These are phyloP conservation scores for Yamadazyma sp. DNA, from an alignment of 1,139 yeast genomes.

Conservation along the genomic window DNA sequence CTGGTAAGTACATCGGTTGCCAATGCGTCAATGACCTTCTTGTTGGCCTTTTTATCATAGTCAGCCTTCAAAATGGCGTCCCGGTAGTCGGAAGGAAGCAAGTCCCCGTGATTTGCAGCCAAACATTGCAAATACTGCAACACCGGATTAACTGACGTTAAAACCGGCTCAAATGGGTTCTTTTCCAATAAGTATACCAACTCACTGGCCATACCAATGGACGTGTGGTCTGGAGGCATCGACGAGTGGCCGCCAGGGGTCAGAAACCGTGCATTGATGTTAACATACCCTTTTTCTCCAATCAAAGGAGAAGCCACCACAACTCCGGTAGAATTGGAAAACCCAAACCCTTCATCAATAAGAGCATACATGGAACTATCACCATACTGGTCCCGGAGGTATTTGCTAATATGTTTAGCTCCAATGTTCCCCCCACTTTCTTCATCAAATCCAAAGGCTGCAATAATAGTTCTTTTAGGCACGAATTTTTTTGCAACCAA, in stretches of 20 bases:
- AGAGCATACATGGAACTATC: constrained; percentile 36
- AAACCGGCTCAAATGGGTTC: constrained; percentile 34
- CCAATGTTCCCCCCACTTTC: constrained; percentile 44
- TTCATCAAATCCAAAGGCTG: constrained; percentile 48
- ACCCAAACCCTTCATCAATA: constrained; percentile 43
- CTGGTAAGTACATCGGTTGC: constrained; percentile 17
- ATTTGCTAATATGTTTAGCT: constrained; percentile 21
- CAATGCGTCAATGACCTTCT: constrained; percentile 22
- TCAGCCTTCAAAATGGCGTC: constrained; percentile 35
- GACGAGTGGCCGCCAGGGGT: constrained; percentile 50
- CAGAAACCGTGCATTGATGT: constrained; percentile 30
- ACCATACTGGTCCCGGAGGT: constrained; percentile 34
- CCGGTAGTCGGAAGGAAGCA: constrained; percentile 21
- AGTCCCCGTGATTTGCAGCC: constrained; percentile 30
- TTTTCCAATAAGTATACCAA: constrained; percentile 36
- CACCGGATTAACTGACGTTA: constrained; percentile 36
- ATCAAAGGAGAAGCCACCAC: constrained; percentile 39
- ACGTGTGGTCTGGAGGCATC: constrained; percentile 46
- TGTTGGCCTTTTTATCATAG: constrained; percentile 31
- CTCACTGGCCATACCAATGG: constrained; percentile 46
- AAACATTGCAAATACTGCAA: constrained; percentile 34
- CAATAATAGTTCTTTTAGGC: constrained; percentile 39
- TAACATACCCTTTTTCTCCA: constrained; percentile 44
- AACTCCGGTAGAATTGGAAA: constrained; percentile 29
- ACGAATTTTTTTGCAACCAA: constrained; percentile 27